These are phyloP conservation scores for Blastocystis sp. DNA, from an alignment of 352 stramenopile species.

Conservation along the genomic window DNA sequence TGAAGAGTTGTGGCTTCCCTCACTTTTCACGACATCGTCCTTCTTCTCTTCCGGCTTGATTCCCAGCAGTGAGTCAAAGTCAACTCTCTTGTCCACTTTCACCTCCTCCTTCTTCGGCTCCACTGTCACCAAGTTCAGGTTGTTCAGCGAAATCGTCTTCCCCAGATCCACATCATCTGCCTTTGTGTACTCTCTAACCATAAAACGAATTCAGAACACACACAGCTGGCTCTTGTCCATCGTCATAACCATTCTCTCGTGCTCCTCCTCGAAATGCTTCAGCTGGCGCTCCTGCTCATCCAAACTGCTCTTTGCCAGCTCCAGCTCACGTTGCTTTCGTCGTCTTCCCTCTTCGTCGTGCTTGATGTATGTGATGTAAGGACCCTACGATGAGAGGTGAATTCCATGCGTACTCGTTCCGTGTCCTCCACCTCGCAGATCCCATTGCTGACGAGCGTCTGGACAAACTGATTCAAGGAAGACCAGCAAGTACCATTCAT, in stretches of 20 bases:
- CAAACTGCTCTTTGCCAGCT: conserved; percentile 81
- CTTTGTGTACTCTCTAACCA: conserved; percentile 38
- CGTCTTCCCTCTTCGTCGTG: conserved; percentile 78
- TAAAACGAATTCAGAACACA: background rate
- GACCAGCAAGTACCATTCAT: conserved; percentile 99
- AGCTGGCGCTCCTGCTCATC: conserved; percentile 65
- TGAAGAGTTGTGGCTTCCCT: conserved; percentile 73
- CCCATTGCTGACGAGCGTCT: conserved; percentile 94
- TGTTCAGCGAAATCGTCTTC: background rate
- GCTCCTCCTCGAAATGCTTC: conserved; percentile 68
- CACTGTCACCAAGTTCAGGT: background rate
- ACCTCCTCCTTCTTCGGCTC: conserved; percentile 1
- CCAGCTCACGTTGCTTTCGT: conserved; percentile 72
- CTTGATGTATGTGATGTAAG: conserved; percentile 91
- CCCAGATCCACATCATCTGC: conserved; percentile 55
- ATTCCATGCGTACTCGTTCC: conserved; percentile 74
- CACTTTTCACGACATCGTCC: conserved; percentile 71
- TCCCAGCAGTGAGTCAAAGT: background rate
- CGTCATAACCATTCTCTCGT: conserved; percentile 68
- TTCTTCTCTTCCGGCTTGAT: conserved; percentile 73
- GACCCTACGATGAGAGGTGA: conserved; percentile 80
- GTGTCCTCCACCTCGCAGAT: conserved; percentile 95
- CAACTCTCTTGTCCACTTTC: background rate
- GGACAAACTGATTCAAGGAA: conserved; percentile 91
- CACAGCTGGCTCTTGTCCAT: conserved; percentile 70